phyloP scores from a whole-genome alignment of 2,329 filamentous ascomycete species.

The Dactylella cylindrospora region DNA sequence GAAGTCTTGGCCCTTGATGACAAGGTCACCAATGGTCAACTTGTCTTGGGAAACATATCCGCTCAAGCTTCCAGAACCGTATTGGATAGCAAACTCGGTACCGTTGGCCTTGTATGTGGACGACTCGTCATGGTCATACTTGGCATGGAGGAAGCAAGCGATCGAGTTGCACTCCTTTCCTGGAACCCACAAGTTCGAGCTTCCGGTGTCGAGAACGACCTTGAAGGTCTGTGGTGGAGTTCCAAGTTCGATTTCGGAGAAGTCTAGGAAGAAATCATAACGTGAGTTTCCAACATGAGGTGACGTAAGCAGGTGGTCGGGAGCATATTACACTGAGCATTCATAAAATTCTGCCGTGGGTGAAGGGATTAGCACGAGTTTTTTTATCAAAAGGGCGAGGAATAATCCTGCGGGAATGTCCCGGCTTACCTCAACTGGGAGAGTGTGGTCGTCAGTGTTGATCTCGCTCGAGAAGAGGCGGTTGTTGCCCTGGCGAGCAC shows the following conservation, averaged over 20 bases:
- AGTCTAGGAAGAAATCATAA: constrained; percentile 64
- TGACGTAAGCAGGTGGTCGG: constrained; percentile 10
- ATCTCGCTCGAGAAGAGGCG: constrained; percentile 72
- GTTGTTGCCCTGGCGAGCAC: constrained; percentile 69
- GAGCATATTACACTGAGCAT: constrained; percentile 78
- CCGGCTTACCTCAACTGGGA: constrained; percentile 67
- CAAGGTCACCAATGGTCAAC: constrained; percentile 83
- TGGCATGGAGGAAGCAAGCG: constrained; percentile 94
- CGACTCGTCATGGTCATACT: constrained; percentile 89
- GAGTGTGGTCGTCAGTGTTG: constrained; percentile 70
- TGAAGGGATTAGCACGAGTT: constrained; percentile 9
- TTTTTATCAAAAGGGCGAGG: not conserved
- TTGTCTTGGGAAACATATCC: constrained; percentile 91
- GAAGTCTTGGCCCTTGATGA: constrained; percentile 86
- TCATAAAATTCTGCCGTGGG: constrained; percentile 75
- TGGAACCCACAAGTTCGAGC: constrained; percentile 98
- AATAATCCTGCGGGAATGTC: not conserved
- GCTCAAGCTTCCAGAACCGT: constrained; percentile 90
- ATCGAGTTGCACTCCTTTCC: constrained; percentile 88
- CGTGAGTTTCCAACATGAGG: constrained; percentile 9
- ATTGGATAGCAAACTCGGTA: constrained; percentile 85
- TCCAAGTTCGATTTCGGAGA: constrained; percentile 92
- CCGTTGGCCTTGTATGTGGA: constrained; percentile 94
- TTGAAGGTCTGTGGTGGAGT: constrained; percentile 94
- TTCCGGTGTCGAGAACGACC: constrained; percentile 96